These are phyloP conservation scores for Berberis vulgaris DNA, from an alignment of 164 flowering plant genomes.

Conservation along the genomic window DNA sequence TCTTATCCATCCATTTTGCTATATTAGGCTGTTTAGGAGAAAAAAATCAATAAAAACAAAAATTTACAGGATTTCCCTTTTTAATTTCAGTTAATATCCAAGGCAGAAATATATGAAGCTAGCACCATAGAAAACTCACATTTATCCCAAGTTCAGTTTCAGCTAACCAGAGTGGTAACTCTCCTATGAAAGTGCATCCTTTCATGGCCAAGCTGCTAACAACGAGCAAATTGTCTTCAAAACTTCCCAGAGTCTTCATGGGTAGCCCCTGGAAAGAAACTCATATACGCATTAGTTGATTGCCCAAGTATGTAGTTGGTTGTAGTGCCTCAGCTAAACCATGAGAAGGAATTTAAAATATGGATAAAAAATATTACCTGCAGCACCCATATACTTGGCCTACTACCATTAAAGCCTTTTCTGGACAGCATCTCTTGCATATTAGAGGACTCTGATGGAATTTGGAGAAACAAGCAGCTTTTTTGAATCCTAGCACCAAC, in stretches of 20 bases:
- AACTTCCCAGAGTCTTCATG: conserved; percentile 39
- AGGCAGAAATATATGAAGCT: too few species aligned
- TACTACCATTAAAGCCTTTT: conserved; percentile 62
- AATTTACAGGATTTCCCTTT: too few species aligned
- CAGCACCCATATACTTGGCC: conserved; percentile 71
- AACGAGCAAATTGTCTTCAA: conserved; percentile 43
- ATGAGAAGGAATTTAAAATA: too few species aligned
- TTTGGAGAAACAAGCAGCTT: conserved; percentile 51
- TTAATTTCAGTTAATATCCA: too few species aligned
- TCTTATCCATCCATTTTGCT: conserved; percentile 48
- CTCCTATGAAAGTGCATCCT: conserved; percentile 60
- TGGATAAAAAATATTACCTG: conserved; percentile 38
- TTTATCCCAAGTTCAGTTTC: conserved; percentile 40
- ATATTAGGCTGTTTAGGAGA: conserved; percentile 24
- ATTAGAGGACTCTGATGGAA: conserved; percentile 49
- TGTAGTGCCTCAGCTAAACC: too few species aligned
- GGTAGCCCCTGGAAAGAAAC: conserved; percentile 60
- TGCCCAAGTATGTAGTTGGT: too few species aligned
- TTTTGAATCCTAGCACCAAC: conserved; percentile 70
- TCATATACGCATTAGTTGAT: not conserved
- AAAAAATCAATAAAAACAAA: too few species aligned
- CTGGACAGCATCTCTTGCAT: conserved; percentile 28
- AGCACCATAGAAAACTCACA: conserved; percentile 21
- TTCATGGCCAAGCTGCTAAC: conserved; percentile 65
- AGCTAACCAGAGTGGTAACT: conserved; percentile 55